phyloP scores from a whole-genome alignment of 345 rosid genomes.

The Gossypium turneri region DNA sequence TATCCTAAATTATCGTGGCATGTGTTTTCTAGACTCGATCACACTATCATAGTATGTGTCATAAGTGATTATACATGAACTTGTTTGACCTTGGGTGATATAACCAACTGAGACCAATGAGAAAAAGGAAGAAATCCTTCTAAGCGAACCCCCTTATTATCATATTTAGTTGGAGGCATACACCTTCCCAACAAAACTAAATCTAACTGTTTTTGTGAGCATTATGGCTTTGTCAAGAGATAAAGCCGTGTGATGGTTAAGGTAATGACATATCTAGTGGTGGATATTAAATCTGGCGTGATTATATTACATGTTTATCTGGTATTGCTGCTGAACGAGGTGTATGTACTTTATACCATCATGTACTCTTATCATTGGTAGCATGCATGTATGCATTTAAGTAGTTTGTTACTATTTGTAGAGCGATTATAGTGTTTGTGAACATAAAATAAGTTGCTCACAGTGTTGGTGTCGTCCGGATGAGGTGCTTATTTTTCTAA shows the following conservation, averaged over 20 bases:
- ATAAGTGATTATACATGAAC: background rate
- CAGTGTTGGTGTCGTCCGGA: background rate
- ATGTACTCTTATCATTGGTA: background rate
- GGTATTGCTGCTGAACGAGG: background rate
- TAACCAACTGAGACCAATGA: background rate
- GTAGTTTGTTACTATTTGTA: background rate
- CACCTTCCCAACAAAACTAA: background rate
- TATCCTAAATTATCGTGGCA: too few species aligned
- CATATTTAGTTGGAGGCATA: background rate
- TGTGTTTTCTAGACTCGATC: too few species aligned
- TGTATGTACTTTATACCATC: background rate
- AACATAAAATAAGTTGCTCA: background rate
- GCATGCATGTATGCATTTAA: background rate
- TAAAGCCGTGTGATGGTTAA: background rate
- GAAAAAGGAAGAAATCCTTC: background rate
- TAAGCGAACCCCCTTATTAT: background rate
- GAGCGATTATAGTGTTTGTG: background rate
- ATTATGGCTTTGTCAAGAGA: background rate
- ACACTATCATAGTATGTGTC: background rate
- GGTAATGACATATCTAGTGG: background rate
- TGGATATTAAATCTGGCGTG: background rate
- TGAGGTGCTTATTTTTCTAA: conserved; percentile 1
- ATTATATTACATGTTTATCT: background rate
- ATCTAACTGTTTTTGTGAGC: background rate
- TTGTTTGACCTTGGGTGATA: background rate